A percentile compares a stretch with the other conserved stretches of the same genome.
phyloP scores from a whole-genome alignment of 2,329 filamentous ascomycete species.

The Epichloe gansuensis region DNA sequence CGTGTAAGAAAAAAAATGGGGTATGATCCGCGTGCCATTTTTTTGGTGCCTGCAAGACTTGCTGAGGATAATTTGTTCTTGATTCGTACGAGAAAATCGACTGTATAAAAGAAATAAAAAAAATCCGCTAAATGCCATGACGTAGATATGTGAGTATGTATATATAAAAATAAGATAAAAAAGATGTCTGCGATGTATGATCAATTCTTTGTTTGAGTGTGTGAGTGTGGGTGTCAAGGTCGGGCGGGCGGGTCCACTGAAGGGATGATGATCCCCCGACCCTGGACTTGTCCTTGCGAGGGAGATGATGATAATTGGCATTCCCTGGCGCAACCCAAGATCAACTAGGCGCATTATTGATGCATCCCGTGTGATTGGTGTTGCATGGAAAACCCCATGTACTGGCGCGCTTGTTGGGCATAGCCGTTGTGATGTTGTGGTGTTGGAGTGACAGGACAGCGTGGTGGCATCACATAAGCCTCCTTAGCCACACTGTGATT shows the following conservation, averaged over 20 bases:
- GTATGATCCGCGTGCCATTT: conserved; percentile 27
- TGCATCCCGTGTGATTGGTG: conserved; percentile 19
- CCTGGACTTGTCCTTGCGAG: neutral
- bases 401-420: conserved; percentile 22
- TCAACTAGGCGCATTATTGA: conserved; percentile 21
- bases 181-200: neutral
- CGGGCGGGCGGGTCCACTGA: conserved; percentile 5
- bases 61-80: conserved; percentile 17
- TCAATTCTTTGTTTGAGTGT: neutral
- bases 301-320: neutral
- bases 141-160: conserved; percentile 16
- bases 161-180: neutral
- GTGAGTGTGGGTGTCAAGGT: neutral
- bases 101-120: conserved; percentile 10
- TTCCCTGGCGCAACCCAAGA: neutral
- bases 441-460: conserved; percentile 51
- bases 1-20: conserved; percentile 13
- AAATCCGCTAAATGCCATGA: conserved; percentile 35
- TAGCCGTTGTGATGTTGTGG: conserved; percentile 26
- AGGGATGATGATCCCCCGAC: neutral
- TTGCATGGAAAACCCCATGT: conserved; percentile 28
- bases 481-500: conserved; percentile 30
- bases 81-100: conserved; percentile 12
- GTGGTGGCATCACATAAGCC: conserved; percentile 33
- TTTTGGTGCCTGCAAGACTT: conserved; percentile 26